Base-by-base conservation (phyloP, 352 stramenopile species). In the Phytophthora citrophthora region DNA sequence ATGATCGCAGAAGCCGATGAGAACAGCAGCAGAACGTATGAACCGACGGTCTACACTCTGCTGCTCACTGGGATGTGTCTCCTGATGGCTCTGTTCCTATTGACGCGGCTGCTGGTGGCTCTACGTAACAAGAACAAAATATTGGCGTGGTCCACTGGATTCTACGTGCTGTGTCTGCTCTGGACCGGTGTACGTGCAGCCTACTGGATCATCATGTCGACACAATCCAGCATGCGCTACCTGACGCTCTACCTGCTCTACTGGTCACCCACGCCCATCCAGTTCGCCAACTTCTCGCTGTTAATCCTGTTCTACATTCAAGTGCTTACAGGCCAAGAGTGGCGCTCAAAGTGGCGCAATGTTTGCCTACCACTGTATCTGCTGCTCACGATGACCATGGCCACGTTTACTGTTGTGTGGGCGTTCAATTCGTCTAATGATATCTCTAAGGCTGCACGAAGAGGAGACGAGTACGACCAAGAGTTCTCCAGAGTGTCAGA, bases 251-350 rank as follows among this genome's bases (percentile, higher is more conserved):
- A 95, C 54, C 63, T 95, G 61, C 77, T 95, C 41, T 95, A 95
- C 74, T 95, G 87, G 87, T 79, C 89, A 32, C 87, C 87, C 3
- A 95, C 85, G 43, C 85, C 87, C 29, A 90, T 95, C 68, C 87
- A 95, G 72, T 95, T 95, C 66, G 87, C 87, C 79, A 95, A 93
- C 67, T 95, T 95, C 56, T 93, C 87, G 64, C 77, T 95, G 43
- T 79, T 95, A 29, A 81, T 95, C 39, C 83, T 95, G 29, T 95
- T 95, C 61, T 95, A 95, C 77, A 93, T 95, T 40, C 87, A 95
- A 71, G 87, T 95, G 31, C 76, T 95, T 61, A 93, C 87, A 31
- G 87, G 85, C 20, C 79, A 82, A 46, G 75, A 83, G 51, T 95
- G 87, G 87, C 74, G 78, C 46, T 72, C 75, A 43, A 78, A 71